Evolutionary conservation across 805 yeast genomes (phyloP).

Genomic region (Pachysolen tannophilus): DNA sequence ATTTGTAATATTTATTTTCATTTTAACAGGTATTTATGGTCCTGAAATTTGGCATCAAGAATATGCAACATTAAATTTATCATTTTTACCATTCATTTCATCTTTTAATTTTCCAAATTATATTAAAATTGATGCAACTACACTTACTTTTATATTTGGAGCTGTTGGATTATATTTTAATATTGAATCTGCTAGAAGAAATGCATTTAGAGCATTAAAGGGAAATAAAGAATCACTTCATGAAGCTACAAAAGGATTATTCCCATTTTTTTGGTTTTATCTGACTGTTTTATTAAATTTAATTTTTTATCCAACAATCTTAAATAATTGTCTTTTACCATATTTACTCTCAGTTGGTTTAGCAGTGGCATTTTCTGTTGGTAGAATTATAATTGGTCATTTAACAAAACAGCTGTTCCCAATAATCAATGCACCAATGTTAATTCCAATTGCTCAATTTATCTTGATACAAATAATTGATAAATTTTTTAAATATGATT

Average conservation of each 20-base stretch:
- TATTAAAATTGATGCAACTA: conserved; percentile 30
- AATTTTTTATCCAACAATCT: conserved; percentile 41
- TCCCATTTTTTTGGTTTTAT: conserved; percentile 61
- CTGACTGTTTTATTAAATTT: conserved; percentile 38
- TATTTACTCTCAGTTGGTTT: conserved; percentile 65
- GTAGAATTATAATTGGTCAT: conserved; percentile 83
- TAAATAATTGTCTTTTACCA: conserved; percentile 41
- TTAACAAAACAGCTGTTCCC: conserved; percentile 79
- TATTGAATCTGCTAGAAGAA: conserved; percentile 57
- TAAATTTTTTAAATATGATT: conserved; percentile 27
- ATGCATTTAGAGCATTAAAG: conserved; percentile 42
- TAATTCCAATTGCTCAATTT: conserved; percentile 51
- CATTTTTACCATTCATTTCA: conserved; percentile 22
- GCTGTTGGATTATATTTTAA: conserved; percentile 52
- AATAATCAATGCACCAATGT: conserved; percentile 57
- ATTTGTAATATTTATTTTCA: conserved; percentile 45
- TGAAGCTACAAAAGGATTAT: conserved; percentile 43
- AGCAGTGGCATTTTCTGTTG: conserved; percentile 79
- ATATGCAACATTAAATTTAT: conserved; percentile 31
- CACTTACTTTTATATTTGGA: conserved; percentile 42
- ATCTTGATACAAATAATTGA: conserved; percentile 26
- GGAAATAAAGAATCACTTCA: conserved; percentile 20
- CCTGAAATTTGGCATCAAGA: conserved; percentile 55
- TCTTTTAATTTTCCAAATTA: conserved; percentile 1
- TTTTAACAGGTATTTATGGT: conserved; percentile 62